Evolutionary conservation across 495 filamentous ascomycete species (phyloP).

Genomic region (Staphylotrichum longicolle): DNA sequence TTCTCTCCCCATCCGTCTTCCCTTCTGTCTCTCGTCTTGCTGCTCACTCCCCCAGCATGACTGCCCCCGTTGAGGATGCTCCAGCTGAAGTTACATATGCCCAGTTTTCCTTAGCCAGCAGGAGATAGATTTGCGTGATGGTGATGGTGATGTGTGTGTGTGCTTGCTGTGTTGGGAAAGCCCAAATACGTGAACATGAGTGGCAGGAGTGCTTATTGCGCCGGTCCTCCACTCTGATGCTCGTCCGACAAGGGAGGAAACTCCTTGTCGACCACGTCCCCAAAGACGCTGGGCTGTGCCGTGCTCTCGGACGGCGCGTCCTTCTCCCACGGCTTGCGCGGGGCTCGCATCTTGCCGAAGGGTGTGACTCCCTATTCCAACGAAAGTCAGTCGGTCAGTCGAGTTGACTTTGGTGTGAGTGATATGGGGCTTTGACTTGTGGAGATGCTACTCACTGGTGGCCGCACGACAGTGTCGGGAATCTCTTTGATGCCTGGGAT

Average conservation of each 20-base stretch:
- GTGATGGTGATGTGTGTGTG: too few relatives aligned
- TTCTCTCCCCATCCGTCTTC: too few relatives aligned
- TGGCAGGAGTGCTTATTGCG: too few relatives aligned
- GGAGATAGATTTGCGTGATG: too few relatives aligned
- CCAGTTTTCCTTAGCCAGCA: too few relatives aligned
- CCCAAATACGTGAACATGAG: too few relatives aligned
- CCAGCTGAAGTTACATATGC: too few relatives aligned
- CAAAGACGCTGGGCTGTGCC: conserved; percentile 3
- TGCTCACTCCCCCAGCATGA: neutral
- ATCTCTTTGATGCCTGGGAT: conserved; percentile 91
- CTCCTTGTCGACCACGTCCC: conserved; percentile 24
- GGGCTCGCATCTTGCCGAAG: conserved; percentile 36
- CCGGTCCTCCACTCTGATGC: neutral
- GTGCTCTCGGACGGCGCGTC: conserved; percentile 3
- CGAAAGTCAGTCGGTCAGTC: too few relatives aligned
- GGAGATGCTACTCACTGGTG: conserved; percentile 37
- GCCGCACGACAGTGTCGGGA: conserved; percentile 73
- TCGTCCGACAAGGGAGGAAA: conserved; percentile 30
- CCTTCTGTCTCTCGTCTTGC: neutral
- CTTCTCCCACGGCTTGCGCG: conserved; percentile 42
- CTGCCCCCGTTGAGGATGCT: too few relatives aligned
- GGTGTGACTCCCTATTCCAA: conserved; percentile 32
- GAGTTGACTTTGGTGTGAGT: too few relatives aligned
- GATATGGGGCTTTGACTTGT: too few relatives aligned
- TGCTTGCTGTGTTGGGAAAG: too few relatives aligned